phyloP scores from a whole-genome alignment of 805 yeast genomes.

The Ogataea methylovora region DNA sequence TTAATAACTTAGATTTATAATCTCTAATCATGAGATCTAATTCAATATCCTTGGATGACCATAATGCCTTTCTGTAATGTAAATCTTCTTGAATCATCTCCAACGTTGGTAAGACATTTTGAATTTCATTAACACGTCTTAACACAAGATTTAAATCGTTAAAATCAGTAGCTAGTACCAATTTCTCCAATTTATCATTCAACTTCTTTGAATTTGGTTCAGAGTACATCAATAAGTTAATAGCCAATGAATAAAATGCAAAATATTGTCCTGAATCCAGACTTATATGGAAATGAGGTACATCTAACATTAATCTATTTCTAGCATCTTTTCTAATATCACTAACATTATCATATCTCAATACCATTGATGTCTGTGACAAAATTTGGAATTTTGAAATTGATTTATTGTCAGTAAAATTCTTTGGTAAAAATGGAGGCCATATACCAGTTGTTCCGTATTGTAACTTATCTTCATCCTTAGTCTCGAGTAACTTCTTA shows the following conservation, averaged over 20 bases:
- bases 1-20: constrained; percentile 27
- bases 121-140: constrained; percentile 2
- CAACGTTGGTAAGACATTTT: constrained; percentile 5
- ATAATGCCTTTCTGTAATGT: constrained; percentile 37
- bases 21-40: constrained; percentile 28
- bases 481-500: constrained; percentile 13
- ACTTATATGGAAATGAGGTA: constrained; percentile 60
- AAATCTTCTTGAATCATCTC: constrained; percentile 17
- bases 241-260: constrained; percentile 53
- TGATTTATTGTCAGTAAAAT: constrained; percentile 50
- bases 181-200: constrained; percentile 53
- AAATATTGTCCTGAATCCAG: constrained; percentile 72
- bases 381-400: constrained; percentile 46
- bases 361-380: constrained; percentile 53
- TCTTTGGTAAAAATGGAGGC: constrained; percentile 88
- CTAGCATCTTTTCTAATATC: constrained; percentile 27
- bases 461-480: constrained; percentile 27
- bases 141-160: constrained; percentile 36
- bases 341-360: constrained; percentile 50
- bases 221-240: constrained; percentile 57
- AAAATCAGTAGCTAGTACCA: constrained; percentile 65
- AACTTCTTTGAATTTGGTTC: constrained; percentile 62
- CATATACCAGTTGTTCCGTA: constrained; percentile 63
- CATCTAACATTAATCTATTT: constrained; percentile 49
- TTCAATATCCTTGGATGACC: constrained; percentile 42